These are phyloP conservation scores for Parietichytrium sp. DNA, from an alignment of 108 stramenopile species.

Conservation along the genomic window DNA sequence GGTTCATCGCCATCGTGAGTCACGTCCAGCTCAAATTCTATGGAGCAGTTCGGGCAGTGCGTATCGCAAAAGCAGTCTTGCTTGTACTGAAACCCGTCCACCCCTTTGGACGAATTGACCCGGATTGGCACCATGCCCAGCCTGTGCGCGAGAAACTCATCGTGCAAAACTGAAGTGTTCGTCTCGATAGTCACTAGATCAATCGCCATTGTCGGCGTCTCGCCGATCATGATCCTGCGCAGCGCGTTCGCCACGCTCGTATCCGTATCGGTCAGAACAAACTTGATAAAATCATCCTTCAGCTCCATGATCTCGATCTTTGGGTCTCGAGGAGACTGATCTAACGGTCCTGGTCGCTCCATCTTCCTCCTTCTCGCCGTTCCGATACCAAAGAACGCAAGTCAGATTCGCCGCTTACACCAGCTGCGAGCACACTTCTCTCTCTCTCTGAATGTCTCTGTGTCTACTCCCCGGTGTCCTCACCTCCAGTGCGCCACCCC, in stretches of 20 bases:
- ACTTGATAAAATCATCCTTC: conserved; percentile 73
- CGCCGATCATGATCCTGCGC: conserved; percentile 93
- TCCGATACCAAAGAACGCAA: too few species aligned
- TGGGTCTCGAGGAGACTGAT: conserved; percentile 11
- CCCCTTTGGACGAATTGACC: conserved; percentile 43
- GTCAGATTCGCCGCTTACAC: too few species aligned
- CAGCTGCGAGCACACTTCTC: too few species aligned
- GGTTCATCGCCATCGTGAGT: conserved; percentile 39
- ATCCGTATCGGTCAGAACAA: conserved; percentile 87
- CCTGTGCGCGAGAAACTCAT: conserved; percentile 95
- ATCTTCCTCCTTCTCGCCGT: too few species aligned
- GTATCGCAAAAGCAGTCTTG: conserved; percentile 80
- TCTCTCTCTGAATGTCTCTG: too few species aligned
- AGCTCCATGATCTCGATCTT: conserved; percentile 38
- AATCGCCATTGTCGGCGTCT: conserved; percentile 86
- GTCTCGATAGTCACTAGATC: conserved; percentile 89
- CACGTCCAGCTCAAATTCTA: conserved; percentile 82
- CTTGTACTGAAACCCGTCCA: conserved; percentile 41
- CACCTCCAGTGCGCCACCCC: too few species aligned
- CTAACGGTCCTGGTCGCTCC: neutral
- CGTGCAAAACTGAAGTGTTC: conserved; percentile 87
- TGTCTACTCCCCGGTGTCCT: too few species aligned
- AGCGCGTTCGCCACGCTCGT: conserved; percentile 89
- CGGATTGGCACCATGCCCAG: conserved; percentile 89
- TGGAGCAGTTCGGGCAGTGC: conserved; percentile 74